Conservation (phyloP, 371 early-diverging fungal species). For the Mucor velutinosus region DNA sequence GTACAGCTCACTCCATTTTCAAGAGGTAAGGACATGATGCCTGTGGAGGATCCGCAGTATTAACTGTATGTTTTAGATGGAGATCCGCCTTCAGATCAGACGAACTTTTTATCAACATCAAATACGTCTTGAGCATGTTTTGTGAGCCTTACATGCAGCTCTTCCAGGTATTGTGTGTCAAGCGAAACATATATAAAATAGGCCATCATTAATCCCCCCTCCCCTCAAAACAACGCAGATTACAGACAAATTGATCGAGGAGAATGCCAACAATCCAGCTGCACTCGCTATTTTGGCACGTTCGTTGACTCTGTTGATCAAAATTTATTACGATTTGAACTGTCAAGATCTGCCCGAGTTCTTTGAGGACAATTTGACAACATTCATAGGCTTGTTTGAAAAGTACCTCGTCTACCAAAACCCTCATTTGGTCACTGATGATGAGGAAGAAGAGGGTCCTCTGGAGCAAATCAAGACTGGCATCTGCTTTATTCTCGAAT, state of each 20-base stretch:
- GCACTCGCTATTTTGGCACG: slow-evolving; percentile 75
- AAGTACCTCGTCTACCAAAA: slow-evolving; percentile 86
- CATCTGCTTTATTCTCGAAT: slow-evolving; percentile 87
- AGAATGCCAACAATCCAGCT: slow-evolving; percentile 60
- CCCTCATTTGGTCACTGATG: slow-evolving; percentile 69
- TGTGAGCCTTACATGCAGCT: slow-evolving; percentile 80
- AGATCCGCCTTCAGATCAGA: slow-evolving; percentile 82
- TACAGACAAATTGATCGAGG: slow-evolving; percentile 79
- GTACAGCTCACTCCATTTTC: slow-evolving; percentile 93
- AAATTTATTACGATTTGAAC: slow-evolving; percentile 91
- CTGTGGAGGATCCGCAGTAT: not conserved
- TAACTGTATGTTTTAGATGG: slow-evolving; percentile 75
- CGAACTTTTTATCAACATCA: slow-evolving; percentile 84
- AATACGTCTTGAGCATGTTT: slow-evolving; percentile 86
- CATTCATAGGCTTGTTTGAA: slow-evolving; percentile 79
- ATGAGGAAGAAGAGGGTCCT: slow-evolving; percentile 85
- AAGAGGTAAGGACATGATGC: slow-evolving; percentile 60
- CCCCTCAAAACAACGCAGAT: slow-evolving; percentile 48
- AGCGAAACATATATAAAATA: not conserved
- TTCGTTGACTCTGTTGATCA: slow-evolving; percentile 74
- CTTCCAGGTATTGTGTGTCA: slow-evolving; percentile 59
- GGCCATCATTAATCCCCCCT: not conserved
- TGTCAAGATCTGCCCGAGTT: slow-evolving; percentile 96
- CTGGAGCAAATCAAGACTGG: slow-evolving; percentile 87
- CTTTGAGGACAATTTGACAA: slow-evolving; percentile 87